Evolutionary conservation across 1,284 basidiomycete species (phyloP), one percentile per base, ranked within the genome.

Genomic region (Moesziomyces antarcticus): DNA sequence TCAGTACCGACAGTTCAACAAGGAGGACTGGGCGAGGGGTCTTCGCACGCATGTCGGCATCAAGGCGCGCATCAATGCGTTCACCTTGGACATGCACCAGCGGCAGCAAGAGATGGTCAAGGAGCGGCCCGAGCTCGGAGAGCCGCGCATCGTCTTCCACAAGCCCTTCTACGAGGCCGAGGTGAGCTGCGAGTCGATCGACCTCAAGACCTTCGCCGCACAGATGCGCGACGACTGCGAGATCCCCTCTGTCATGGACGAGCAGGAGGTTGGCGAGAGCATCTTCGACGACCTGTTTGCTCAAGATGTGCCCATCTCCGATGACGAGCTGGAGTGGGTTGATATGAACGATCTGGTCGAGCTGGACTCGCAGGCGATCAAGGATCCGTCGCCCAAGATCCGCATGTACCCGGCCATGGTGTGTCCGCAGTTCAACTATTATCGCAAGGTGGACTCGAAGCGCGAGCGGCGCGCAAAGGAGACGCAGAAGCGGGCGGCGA

Each of bases 121-220:
- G 20, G 87, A 88, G 47, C 73, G 73, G 5, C 79, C 81, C 10
- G 81, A 82, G 51, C 71, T 81, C 42, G 75, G 68, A 11, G 79
- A 77, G 33, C 77, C 76, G 1, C 27, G 91, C 91, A 82, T 70
- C 40, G 64, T 69, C 37, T 75, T 81, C 47, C 91, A 92, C 85
- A 97, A 97, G 83, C 90, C 92, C 2, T 94, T 98, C 85, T 94
- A 94, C 80, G 92, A 93, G n/a, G 92, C 91, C 35, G 94, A 97
- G 85, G 89, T 96, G 8, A 89, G 93, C 37, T 86, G 94, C 77
- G 90, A 90, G 79, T 89, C 90, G 8, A 85, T 96, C 41, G 91
- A 94, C 62, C 86, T 97, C 46, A 91, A 92, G 58, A 90, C 91
- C 5, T 84, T 97, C 65, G 86, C 91, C 10, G 93, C 93, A 0